These are phyloP conservation scores for Aspergillus pseudoglaucus DNA, from an alignment of 2,329 filamentous ascomycete species.

Conservation along the genomic window DNA sequence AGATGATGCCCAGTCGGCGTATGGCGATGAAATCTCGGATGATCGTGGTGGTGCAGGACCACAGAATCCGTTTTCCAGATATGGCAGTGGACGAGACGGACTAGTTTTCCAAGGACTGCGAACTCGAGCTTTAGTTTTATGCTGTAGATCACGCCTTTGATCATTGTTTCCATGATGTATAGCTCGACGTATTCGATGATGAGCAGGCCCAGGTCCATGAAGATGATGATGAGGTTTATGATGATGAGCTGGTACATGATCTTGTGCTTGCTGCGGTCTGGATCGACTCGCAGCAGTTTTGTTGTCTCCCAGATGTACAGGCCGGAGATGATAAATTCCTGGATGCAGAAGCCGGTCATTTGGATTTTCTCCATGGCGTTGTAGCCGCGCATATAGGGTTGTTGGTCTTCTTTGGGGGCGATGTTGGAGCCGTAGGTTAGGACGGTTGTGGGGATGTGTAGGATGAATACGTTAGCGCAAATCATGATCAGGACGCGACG, in stretches of 20 bases:
- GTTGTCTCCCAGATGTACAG: conserved; percentile 51
- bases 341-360: conserved; percentile 51
- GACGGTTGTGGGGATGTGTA: conserved; percentile 42
- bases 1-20: conserved; percentile 14
- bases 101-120: conserved; percentile 41
- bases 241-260: conserved; percentile 45
- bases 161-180: conserved; percentile 43
- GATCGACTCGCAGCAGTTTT: conserved; percentile 44
- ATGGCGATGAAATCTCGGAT: background rate
- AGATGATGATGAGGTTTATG: conserved; percentile 45
- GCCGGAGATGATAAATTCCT: conserved; percentile 49
- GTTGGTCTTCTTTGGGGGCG: conserved; percentile 5
- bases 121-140: conserved; percentile 48
- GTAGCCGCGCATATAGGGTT: conserved; percentile 31
- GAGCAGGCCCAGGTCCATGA: conserved; percentile 40
- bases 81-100: conserved; percentile 35
- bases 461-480: conserved; percentile 36
- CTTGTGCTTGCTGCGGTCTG: conserved; percentile 35
- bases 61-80: conserved; percentile 33
- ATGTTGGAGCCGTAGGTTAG: conserved; percentile 41
- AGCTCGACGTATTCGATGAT: conserved; percentile 38
- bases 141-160: conserved; percentile 44
- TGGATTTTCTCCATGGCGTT: conserved; percentile 50
- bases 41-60: conserved; percentile 8
- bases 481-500: conserved; percentile 42